These are phyloP conservation scores for Dryadomyces sulphureus DNA, from an alignment of 2,329 filamentous ascomycete species.

Conservation along the genomic window DNA sequence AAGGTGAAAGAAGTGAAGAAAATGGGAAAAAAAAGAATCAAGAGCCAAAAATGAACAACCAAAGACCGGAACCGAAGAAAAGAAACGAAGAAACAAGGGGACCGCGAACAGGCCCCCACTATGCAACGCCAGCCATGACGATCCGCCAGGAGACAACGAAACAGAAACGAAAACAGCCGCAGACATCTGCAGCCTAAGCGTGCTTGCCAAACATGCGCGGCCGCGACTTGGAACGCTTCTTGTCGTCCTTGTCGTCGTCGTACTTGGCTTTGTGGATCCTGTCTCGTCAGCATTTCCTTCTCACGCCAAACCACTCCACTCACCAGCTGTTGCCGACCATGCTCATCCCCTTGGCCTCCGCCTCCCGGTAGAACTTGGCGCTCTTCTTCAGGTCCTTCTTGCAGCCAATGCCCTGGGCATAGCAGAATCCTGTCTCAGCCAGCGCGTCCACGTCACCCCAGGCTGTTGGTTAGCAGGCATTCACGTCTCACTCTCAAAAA, in stretches of 20 bases:
- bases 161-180: neutral
- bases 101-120: neutral
- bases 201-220: slow-evolving; percentile 48
- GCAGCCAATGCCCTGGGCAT: slow-evolving; percentile 81
- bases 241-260: slow-evolving; percentile 47
- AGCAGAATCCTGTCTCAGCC: slow-evolving; percentile 90
- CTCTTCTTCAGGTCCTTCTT: slow-evolving; percentile 95
- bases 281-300: neutral
- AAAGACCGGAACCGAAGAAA: no score
- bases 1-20: neutral
- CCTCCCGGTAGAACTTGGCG: slow-evolving; percentile 77
- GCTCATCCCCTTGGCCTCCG: slow-evolving; percentile 84
- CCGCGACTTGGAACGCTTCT: slow-evolving; percentile 62
- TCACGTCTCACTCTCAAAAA: neutral
- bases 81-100: neutral
- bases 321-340: slow-evolving; percentile 99
- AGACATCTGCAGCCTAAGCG: neutral
- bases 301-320: slow-evolving; percentile 20
- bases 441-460: slow-evolving; percentile 95
- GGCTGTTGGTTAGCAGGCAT: slow-evolving; percentile 24
- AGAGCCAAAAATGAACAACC: slow-evolving; percentile 1
- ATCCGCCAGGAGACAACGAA: neutral
- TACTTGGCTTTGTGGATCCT: slow-evolving; percentile 99
- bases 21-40: neutral
- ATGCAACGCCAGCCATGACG: neutral